Percentiles rank a stretch among this genome's conserved stretches.
phyloP scores from a whole-genome alignment of 306 rosid genomes.

The Chamaecrista fasciculata region DNA sequence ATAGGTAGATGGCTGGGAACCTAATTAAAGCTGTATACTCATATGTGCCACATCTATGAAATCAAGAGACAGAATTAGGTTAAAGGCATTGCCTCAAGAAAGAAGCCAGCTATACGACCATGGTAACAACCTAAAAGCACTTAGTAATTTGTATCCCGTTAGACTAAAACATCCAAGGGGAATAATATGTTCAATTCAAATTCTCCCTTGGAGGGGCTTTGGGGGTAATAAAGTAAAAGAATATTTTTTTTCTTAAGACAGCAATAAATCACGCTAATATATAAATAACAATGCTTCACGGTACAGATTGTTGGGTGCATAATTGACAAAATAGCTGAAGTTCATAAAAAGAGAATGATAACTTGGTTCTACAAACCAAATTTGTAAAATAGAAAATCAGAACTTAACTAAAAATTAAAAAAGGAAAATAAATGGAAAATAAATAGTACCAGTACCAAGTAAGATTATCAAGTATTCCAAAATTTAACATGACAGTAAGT shows the following conservation, averaged over 20 bases:
- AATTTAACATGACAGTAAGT: conserved; percentile 6
- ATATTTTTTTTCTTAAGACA: too few relatives aligned
- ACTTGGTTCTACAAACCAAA: not conserved
- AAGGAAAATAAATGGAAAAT: not conserved
- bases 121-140: too few relatives aligned
- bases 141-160: too few relatives aligned
- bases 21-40: not conserved
- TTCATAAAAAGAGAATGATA: not conserved
- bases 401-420: not conserved
- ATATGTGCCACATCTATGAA: not conserved
- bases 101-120: not conserved
- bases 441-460: not conserved
- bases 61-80: not conserved
- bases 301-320: not conserved
- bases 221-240: too few relatives aligned
- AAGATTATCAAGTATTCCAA: not conserved
- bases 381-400: not conserved
- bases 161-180: too few relatives aligned
- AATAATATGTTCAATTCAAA: too few relatives aligned
- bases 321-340: not conserved
- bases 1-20: not conserved
- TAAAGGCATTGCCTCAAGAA: not conserved
- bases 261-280: too few relatives aligned
- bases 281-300: too few relatives aligned
- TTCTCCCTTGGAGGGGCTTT: too few relatives aligned